Evolutionary conservation across 208 protist genomes (phyloP), one percentile per base, ranked within the genome.

Genomic region (Kentomonas sorsogonicus): DNA sequence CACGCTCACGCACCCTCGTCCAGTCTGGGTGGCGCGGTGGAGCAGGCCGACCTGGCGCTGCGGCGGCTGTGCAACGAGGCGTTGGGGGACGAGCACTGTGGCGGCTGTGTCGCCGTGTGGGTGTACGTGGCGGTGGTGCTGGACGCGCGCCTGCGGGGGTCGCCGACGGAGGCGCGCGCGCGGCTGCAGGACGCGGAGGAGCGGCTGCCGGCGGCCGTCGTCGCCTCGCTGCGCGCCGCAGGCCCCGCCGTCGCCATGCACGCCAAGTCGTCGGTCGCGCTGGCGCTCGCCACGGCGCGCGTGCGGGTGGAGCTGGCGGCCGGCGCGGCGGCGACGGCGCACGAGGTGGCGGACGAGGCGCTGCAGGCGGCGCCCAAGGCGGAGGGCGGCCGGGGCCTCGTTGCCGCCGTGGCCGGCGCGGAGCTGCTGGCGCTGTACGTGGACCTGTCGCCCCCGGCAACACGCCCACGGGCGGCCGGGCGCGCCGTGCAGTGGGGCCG

Each of bases 401-500:
- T 80, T 16, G 33, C 67, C 10, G 78, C 74, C 13, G 48, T 71
- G 26, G 53, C 70, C 0, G 65, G 83, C 7, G 80, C 71, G 3
- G 78, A 89, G 63, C 61, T 93, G 41, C 73, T 83, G 11, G 39
- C 54, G 20, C 73, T 89, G 26, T 79, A 58, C 39, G 83, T 93
- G 53, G 72, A 86, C 25, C 53, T 93, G 20, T 74, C 82, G 59
- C 58, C 67, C 16, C 79, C 79, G 5, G 54, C 74, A 3, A 62
- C 72, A 30, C 78, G 82, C 15, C 82, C 79, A 0, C 57, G 70
- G 0, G 75, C 82, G 16, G 86, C 86, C 16, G 71, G 69, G 58
- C 69, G 77, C 61, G 86, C 83, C 52, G 72, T 93, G 72, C 66
- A 81, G 38, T 89, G 74, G 77, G 72, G 69, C 39, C 74, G 74